Evolutionary conservation across 1,284 basidiomycete species (phyloP), one percentile per base, ranked within the genome.

Genomic region (Blastosporella zonata): DNA sequence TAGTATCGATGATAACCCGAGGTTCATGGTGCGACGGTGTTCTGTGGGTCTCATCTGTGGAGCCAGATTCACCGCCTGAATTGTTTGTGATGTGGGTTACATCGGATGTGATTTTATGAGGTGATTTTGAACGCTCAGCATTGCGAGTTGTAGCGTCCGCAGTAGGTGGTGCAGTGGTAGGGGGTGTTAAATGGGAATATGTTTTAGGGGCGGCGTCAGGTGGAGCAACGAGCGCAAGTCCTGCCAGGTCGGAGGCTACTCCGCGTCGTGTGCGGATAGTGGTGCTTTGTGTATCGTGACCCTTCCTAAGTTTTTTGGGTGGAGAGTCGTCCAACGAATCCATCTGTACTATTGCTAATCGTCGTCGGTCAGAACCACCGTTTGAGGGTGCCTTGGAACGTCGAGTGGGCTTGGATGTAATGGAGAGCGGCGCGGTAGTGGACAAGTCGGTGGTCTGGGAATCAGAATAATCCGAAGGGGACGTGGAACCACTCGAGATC

Each of bases 271-370:
- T 67, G 39, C 69, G 69, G 47, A 75, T 52, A 28, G 60, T 56
- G 44, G 61, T 40, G 31, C 61, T 60, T 40, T 38, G 55, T 18
- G 47, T 44, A 41, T 47, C 39, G 10, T 45, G 47, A n/a, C 61
- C 59, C 39, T 43, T 55, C 47, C 61, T 39, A 15, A 34, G 60
- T 56, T 59, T 60, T 44, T 22, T 34, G 3, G 55, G 59, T 50
- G 59, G 59, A 45, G 46, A 46, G 31, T 62, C 53, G 43, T 55
- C 59, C 49, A 63, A 52, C 39, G 63, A 46, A 59, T 70, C 77
- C 70, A 81, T 69, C 63, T 85, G 72, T 39, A 87, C 78, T 58
- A 89, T 81, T 25, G 81, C 81, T 45, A 86, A 67, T 52, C 81
- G 73, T 49, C 85, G 74, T 60, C 83, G 78, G 67, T 86, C 84